Evolutionary conservation across 345 rosid genomes (phyloP).

Genomic region (Brassica cretica): DNA sequence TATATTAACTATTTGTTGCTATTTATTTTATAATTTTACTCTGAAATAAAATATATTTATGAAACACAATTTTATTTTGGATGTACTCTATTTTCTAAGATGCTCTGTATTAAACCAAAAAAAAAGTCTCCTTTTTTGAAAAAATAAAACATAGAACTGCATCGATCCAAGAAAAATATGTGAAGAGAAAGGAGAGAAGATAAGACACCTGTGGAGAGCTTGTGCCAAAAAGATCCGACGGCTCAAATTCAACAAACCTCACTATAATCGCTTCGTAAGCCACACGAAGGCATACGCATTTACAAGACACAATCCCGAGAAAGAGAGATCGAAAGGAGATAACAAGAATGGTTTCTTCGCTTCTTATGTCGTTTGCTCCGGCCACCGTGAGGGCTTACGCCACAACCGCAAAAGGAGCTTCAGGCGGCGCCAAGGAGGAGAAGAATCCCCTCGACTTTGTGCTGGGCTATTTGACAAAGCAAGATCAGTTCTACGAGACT

Average conservation of each 20-base stretch:
- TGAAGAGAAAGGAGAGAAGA: constrained; percentile 43
- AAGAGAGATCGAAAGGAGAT: background rate
- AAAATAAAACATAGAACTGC: background rate
- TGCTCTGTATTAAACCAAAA: no score
- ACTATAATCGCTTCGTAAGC: background rate
- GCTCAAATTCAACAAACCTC: constrained; percentile 31
- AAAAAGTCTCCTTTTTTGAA: background rate
- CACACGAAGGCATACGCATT: background rate
- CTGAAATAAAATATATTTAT: no score
- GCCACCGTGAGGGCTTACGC: constrained; percentile 59
- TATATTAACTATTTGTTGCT: no score
- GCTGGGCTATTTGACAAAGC: constrained; percentile 56
- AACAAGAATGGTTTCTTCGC: constrained; percentile 60
- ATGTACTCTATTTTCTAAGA: no score
- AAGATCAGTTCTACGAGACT: constrained; percentile 84
- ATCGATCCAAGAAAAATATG: constrained; percentile 3
- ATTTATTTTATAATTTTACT: no score
- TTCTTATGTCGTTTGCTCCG: constrained; percentile 53
- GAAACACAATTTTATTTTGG: no score
- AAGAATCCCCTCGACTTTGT: constrained; percentile 67
- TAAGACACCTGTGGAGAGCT: constrained; percentile 80
- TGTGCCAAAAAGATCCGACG: constrained; percentile 54
- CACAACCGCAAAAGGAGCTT: constrained; percentile 57
- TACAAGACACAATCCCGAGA: background rate
- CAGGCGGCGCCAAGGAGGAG: constrained; percentile 58